Conservation (phyloP, 345 rosid genomes). For the Linum tenue region DNA sequence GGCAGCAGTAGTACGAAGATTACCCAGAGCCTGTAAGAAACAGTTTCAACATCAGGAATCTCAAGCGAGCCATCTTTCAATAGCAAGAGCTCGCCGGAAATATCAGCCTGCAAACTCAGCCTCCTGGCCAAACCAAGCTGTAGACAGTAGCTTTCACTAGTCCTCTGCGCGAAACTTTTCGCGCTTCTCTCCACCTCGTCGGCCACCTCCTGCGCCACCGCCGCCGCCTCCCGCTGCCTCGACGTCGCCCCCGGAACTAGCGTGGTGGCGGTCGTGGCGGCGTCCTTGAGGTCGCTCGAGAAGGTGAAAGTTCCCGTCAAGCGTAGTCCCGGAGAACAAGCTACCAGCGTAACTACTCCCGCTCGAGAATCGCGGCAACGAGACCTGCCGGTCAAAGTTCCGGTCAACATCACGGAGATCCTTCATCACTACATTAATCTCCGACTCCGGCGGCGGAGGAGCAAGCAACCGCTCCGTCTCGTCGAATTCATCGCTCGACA, state of each 20-base stretch:
- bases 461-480: slow-evolving; percentile 38
- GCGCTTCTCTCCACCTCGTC: slow-evolving; percentile 28
- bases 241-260: slow-evolving; percentile 15
- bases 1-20: neutral
- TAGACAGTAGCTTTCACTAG: slow-evolving; percentile 54
- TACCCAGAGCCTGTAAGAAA: slow-evolving; percentile 92
- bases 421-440: slow-evolving; percentile 13
- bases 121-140: slow-evolving; percentile 74
- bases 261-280: slow-evolving; percentile 21
- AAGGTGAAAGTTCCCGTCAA: slow-evolving; percentile 39
- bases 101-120: slow-evolving; percentile 53
- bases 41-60: slow-evolving; percentile 39
- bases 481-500: slow-evolving; percentile 26
- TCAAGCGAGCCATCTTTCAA: slow-evolving; percentile 25
- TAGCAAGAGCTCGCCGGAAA: slow-evolving; percentile 34
- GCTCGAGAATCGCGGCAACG: slow-evolving; percentile 68
- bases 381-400: slow-evolving; percentile 54
- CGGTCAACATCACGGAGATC: slow-evolving; percentile 31
- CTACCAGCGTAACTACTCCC: slow-evolving; percentile 79
- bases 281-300: slow-evolving; percentile 46
- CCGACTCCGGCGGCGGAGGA: slow-evolving; percentile 26
- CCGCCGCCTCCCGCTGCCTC: slow-evolving; percentile 16
- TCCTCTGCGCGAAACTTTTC: slow-evolving; percentile 31
- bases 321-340: slow-evolving; percentile 75
- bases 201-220: neutral